Evolutionary conservation across 371 early-diverging fungal genomes (phyloP).

Genomic region (Mortierella sp.): DNA sequence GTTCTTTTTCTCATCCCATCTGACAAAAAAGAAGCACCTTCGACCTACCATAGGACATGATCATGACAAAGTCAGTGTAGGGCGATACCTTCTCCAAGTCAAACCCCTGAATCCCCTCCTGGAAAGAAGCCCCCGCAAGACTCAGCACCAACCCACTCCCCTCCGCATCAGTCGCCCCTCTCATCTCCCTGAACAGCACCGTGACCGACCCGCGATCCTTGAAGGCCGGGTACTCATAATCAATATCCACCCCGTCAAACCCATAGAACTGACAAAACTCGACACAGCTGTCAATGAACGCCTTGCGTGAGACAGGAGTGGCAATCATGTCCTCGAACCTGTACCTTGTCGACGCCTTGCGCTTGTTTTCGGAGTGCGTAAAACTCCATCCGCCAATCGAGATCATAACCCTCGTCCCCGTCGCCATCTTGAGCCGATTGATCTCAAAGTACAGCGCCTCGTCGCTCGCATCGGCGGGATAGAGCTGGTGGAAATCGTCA

Average conservation of each 20-base stretch:
- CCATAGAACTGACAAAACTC: slow-evolving; percentile 40
- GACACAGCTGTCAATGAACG: slow-evolving; percentile 41
- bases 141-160: slow-evolving; percentile 66
- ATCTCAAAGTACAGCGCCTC: slow-evolving; percentile 35
- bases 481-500: slow-evolving; percentile 33
- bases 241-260: slow-evolving; percentile 64
- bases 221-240: slow-evolving; percentile 89
- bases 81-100: slow-evolving; percentile 67
- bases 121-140: slow-evolving; percentile 73
- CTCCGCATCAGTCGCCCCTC: slow-evolving; percentile 67
- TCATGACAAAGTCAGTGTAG: slow-evolving; percentile 73
- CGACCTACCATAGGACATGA: slow-evolving; percentile 77
- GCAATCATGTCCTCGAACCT: slow-evolving; percentile 36
- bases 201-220: slow-evolving; percentile 62
- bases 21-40: no score
- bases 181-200: slow-evolving; percentile 73
- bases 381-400: slow-evolving; percentile 52
- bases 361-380: slow-evolving; percentile 25
- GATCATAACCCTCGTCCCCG: slow-evolving; percentile 42
- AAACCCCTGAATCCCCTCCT: slow-evolving; percentile 65
- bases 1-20: background rate
- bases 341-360: slow-evolving; percentile 9
- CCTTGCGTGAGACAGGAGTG: background rate
- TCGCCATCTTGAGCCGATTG: slow-evolving; percentile 33
- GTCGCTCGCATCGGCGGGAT: slow-evolving; percentile 41